Conservation (phyloP, 805 yeast species). For the Martiniozyma abietophila region DNA sequence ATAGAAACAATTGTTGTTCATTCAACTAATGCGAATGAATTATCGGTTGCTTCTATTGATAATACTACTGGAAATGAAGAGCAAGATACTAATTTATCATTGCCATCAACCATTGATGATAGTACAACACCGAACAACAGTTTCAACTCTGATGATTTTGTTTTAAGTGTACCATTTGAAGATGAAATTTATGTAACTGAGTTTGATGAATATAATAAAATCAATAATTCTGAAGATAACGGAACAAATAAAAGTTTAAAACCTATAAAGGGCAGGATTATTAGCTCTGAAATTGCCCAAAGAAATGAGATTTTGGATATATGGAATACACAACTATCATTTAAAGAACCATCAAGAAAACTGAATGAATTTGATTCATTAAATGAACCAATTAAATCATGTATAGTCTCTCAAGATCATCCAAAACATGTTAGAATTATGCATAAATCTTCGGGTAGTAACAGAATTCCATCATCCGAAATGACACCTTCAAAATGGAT, state of each 20-base stretch:
- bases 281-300: constrained; percentile 21
- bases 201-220: constrained; percentile 24
- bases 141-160: constrained; percentile 18
- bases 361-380: constrained; percentile 20
- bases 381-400: constrained; percentile 18
- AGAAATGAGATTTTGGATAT: constrained; percentile 23
- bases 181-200: constrained; percentile 27
- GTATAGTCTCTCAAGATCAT: constrained; percentile 14
- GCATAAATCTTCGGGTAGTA: constrained; percentile 2
- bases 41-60: neutral
- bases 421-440: constrained; percentile 20
- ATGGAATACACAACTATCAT: constrained; percentile 27
- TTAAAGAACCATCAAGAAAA: constrained; percentile 13
- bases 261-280: constrained; percentile 7
- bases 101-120: neutral
- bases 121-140: constrained; percentile 14
- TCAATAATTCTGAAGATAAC: constrained; percentile 6
- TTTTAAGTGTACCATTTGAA: constrained; percentile 31
- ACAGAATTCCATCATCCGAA: constrained; percentile 5
- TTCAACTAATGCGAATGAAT: neutral
- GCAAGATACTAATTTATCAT: neutral
- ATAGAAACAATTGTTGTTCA: constrained; percentile 7
- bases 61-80: neutral
- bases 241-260: constrained; percentile 5
- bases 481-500: constrained; percentile 8